Evolutionary conservation across 2,329 filamentous ascomycete genomes (phyloP), one percentile per base, ranked within the genome.

Genomic region (Epichloe hybrida): DNA sequence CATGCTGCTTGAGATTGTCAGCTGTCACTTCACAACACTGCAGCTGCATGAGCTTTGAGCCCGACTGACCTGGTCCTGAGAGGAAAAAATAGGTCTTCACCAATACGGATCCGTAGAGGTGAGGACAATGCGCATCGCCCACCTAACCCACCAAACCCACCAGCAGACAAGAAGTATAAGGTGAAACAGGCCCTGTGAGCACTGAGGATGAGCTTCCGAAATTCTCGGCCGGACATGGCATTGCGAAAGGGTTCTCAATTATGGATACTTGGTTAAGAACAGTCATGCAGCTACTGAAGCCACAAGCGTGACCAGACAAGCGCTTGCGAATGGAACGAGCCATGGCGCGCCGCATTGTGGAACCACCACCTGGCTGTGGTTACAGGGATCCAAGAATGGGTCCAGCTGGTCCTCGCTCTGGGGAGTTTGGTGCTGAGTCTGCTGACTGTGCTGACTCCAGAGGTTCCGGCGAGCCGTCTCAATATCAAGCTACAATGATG

Each of bases 21-120:
- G 9, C 34, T 46, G 34, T 20, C 17, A 21, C 9, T 46, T 46
- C 31, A 40, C 42, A 44, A 44, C 23, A 15, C 31, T 50, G 51
- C 53, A 55, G 50, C 55, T 53, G 55, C 53, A 54, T 36, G 43
- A 53, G 53, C 45, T n/a, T n/a, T n/a, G n/a, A n/a, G 17, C 17
- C 51, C 51, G 50, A 55, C 54, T 56, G 54, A 55, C 51, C 48
- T 53, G 50, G 42, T 50, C 34, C 46, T 36, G 49, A 51, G 38
- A 46, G 55, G 47, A 41, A 48, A 51, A 49, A 17, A 17, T 42
- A 50, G 49, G 34, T 46, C 17, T 17, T 17, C 17, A 17, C 17
- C 17, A 17, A 17, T 17, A n/a, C n/a, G n/a, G n/a, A n/a, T n/a
- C n/a, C n/a, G n/a, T n/a, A 17, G 17, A 17, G 17, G 17, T 17